Conservation (phyloP, 768 basidiomycete genomes). For the Agaricus subrufescens region DNA sequence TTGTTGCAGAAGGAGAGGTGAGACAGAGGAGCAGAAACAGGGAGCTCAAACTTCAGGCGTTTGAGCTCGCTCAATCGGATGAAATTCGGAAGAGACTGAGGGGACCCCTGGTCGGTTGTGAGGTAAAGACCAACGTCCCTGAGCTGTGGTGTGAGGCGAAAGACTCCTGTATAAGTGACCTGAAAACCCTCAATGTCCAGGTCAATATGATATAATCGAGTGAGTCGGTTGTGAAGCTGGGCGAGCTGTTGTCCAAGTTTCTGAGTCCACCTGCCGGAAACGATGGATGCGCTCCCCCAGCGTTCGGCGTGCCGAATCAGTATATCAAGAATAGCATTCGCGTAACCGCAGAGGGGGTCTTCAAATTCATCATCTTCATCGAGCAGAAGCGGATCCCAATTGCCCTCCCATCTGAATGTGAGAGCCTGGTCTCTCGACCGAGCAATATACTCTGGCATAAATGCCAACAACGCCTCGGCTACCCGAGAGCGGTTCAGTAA, state of each 20-base stretch:
- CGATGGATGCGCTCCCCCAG: slow-evolving; percentile 16
- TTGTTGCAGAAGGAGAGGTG: not conserved
- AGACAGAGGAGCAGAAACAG: not conserved
- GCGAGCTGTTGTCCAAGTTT: slow-evolving; percentile 17
- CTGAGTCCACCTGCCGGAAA: slow-evolving; percentile 14
- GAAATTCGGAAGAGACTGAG: not conserved
- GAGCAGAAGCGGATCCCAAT: slow-evolving; percentile 13
- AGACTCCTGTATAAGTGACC: not conserved
- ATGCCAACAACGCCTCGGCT: not conserved
- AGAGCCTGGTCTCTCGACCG: slow-evolving; percentile 2
- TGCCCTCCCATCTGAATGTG: slow-evolving; percentile 1
- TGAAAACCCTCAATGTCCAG: slow-evolving; percentile 1
- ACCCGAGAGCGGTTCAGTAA: slow-evolving; percentile 12
- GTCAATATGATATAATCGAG: not conserved
- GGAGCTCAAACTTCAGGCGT: not conserved
- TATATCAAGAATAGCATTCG: slow-evolving; percentile 16
- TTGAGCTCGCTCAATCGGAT: not conserved
- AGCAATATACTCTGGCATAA: slow-evolving; percentile 1
- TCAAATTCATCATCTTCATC: slow-evolving; percentile 12
- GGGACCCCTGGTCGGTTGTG: not conserved
- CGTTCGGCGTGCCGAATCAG: slow-evolving; percentile 17
- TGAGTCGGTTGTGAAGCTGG: slow-evolving; percentile 10
- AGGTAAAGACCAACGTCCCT: not conserved
- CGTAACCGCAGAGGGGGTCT: slow-evolving; percentile 14
- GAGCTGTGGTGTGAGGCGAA: not conserved